Percentiles rank a stretch among this genome's conserved stretches.
These are phyloP conservation scores for Fomitopsis palustris DNA, from an alignment of 1,284 basidiomycete genomes.

Conservation along the genomic window DNA sequence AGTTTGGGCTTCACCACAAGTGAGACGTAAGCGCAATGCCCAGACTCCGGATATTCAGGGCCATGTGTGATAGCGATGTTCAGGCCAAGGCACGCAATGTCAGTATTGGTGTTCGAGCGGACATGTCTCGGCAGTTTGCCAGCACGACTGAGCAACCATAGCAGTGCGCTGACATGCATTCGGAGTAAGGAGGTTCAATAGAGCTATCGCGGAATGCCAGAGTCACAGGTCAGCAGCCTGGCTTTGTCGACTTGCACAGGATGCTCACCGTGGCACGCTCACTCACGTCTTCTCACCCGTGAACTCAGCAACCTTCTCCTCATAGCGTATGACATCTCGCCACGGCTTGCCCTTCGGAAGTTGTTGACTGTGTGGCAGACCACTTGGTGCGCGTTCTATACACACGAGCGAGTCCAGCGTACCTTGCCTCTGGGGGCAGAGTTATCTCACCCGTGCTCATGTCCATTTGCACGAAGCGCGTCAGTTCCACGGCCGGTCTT, in stretches of 20 bases:
- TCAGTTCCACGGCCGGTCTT: slow-evolving; percentile 67
- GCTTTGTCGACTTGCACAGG: background rate
- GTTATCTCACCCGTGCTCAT: slow-evolving; percentile 59
- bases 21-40: no score
- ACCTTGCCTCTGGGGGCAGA: slow-evolving; percentile 47
- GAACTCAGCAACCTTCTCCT: slow-evolving; percentile 6
- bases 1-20: no score
- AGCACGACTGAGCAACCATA: no score
- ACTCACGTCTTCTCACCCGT: background rate
- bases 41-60: no score
- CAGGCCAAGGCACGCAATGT: no score
- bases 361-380: slow-evolving; percentile 28
- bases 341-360: slow-evolving; percentile 50
- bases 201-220: no score
- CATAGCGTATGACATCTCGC: slow-evolving; percentile 39
- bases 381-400: background rate
- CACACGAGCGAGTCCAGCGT: slow-evolving; percentile 8
- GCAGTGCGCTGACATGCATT: no score
- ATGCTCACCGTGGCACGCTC: background rate
- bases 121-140: no score
- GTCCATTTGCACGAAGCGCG: slow-evolving; percentile 54
- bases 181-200: no score
- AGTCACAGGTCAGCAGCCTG: no score
- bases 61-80: no score
- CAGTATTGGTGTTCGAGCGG: no score